Conservation (phyloP, 345 rosid species). For the Linum lewisii region DNA sequence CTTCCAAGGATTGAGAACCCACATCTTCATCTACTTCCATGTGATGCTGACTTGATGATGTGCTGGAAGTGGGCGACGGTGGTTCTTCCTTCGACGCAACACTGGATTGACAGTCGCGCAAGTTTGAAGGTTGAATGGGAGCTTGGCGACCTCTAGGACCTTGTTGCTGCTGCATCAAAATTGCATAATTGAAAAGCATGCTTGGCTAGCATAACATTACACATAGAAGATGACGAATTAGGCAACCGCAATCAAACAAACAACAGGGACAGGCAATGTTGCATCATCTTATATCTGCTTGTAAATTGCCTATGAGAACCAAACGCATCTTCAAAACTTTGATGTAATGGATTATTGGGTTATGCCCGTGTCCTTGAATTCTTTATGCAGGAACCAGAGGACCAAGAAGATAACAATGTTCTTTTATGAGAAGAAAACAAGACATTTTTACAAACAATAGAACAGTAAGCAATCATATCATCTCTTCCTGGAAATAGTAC, state of each 20-base stretch:
- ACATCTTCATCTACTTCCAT: slow-evolving; percentile 22
- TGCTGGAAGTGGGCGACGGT: slow-evolving; percentile 53
- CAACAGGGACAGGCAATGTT: not conserved
- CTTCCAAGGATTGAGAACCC: slow-evolving; percentile 30
- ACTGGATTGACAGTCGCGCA: slow-evolving; percentile 18
- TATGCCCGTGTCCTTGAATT: no score
- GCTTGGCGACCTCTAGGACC: slow-evolving; percentile 28
- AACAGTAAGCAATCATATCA: not conserved
- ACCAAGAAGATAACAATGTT: not conserved
- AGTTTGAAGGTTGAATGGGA: slow-evolving; percentile 18
- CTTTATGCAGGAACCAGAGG: no score
- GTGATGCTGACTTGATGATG: slow-evolving; percentile 58
- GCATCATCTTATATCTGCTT: not conserved
- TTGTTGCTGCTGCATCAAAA: slow-evolving; percentile 11
- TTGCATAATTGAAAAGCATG: not conserved
- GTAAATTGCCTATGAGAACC: no score
- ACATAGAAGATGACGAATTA: no score
- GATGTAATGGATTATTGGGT: no score
- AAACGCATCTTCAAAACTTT: no score
- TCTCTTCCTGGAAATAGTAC: slow-evolving; percentile 21
- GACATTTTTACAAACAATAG: not conserved
- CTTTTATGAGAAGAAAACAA: no score
- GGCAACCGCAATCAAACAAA: not conserved
- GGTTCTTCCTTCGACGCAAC: slow-evolving; percentile 38
- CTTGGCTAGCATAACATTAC: not conserved